Evolutionary conservation across 331 rosid species (phyloP), one percentile per base, ranked within the genome.

Genomic region (Dryas integrifolia): DNA sequence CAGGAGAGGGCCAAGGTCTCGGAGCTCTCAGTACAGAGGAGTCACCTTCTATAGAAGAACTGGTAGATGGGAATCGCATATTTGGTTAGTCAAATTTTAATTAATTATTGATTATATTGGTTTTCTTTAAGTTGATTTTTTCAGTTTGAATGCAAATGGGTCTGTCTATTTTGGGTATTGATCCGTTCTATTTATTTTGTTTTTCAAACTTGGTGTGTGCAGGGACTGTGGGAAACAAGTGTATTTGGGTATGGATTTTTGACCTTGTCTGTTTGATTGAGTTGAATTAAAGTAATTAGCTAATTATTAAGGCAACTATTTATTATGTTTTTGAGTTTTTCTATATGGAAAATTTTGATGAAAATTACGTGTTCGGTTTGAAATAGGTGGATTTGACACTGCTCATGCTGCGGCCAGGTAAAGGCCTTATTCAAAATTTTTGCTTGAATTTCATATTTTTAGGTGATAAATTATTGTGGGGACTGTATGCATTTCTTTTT

Each of bases 141-240:
- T 30, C 65, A 38, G 13, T 40, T 35, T 62, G 68, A 51, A 45
- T 35, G 58, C 52, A 18, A 64, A 2, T 44, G 24, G 5, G 3
- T 56, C 76, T 65, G 26, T 67, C 15, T 6, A 9, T 58, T 66
- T 63, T 58, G 44, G 35, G 35, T 60, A 9, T 51, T 76, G 39
- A 15, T 72, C 35, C 3, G 14, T 65, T 35, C 68, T 30, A 35
- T 56, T 59, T 21, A 35, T 35, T 76, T 58, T 56, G 1, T 65
- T 71, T 77, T 39, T 56, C 53, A 39, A 77, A 55, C 62, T 60
- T 61, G 2, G 6, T 49, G 65, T 67, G 72, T 80, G 86, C 75
- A 95, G 99, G 99, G 99, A 95, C 72, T 95, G 98, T 73, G 98
- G 99, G 79, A 95, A 95, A 78, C 99, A 95, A 76, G 97, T 95